Conservation (phyloP, 1,284 basidiomycete species). For the Sanghuangporus baumii region DNA sequence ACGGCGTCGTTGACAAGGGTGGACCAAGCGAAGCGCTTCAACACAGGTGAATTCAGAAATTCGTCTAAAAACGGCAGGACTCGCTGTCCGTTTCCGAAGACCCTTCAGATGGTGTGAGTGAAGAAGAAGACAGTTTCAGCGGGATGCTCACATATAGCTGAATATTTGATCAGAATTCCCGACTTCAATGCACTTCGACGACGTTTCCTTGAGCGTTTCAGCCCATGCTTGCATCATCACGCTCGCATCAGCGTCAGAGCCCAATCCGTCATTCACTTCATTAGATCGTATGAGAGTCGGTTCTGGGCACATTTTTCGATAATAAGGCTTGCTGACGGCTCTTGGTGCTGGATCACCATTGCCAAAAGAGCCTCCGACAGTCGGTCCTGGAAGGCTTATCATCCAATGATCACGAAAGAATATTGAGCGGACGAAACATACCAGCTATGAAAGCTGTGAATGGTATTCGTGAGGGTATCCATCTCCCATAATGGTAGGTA, state of each 20-base stretch:
- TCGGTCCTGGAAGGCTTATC: conserved; percentile 8
- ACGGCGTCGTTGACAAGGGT: conserved; percentile 32
- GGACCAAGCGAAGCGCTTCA: conserved; percentile 36
- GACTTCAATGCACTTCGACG: conserved; percentile 15
- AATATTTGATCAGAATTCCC: conserved; percentile 11
- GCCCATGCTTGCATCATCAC: conserved; percentile 17
- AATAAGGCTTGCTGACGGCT: conserved; percentile 13
- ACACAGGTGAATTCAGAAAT: conserved; percentile 34
- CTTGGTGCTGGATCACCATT: conserved; percentile 8
- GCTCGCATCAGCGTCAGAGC: conserved; percentile 2
- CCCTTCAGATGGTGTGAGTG: neutral
- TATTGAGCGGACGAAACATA: neutral
- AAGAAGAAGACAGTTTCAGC: neutral
- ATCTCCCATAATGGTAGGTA: conserved; percentile 8
- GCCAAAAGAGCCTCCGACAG: conserved; percentile 15
- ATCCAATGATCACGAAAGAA: neutral
- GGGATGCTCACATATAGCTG: conserved; percentile 7
- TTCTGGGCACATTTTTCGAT: conserved; percentile 15
- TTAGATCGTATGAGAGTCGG: conserved; percentile 5
- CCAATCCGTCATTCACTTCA: conserved; percentile 7
- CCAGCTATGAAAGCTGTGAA: conserved; percentile 14
- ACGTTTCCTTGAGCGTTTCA: conserved; percentile 3
- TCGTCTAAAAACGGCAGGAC: conserved; percentile 28
- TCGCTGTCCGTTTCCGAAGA: conserved; percentile 9
- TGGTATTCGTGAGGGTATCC: conserved; percentile 15